Evolutionary conservation across 257 asterid genomes (phyloP).

Genomic region (Solanum neorickii): DNA sequence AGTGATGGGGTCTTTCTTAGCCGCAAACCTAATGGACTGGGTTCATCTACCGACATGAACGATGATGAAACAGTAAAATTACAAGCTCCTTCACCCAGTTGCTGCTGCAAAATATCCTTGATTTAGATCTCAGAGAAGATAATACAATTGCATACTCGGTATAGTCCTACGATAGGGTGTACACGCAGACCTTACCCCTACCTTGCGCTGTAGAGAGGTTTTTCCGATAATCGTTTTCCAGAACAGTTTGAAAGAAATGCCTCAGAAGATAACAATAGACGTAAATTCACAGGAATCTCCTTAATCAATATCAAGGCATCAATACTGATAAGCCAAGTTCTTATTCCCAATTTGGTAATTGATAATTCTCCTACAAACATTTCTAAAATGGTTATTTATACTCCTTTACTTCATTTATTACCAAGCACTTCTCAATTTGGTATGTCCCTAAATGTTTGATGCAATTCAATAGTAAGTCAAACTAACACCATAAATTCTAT

Average conservation of each 20-base stretch:
- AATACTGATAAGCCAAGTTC: neutral
- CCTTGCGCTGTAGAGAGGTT: neutral
- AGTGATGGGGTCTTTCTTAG: conserved; percentile 58
- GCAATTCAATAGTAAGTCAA: neutral
- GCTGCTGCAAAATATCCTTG: conserved; percentile 14
- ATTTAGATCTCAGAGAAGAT: neutral
- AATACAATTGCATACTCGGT: neutral
- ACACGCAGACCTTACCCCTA: neutral
- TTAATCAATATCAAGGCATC: neutral
- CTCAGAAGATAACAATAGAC: neutral
- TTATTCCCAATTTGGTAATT: neutral
- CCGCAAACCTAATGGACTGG: conserved; percentile 52
- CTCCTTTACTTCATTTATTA: neutral
- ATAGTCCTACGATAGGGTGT: neutral
- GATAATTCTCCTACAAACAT: neutral
- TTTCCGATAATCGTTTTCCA: neutral
- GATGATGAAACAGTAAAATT: conserved; percentile 8
- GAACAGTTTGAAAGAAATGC: neutral
- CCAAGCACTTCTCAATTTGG: neutral
- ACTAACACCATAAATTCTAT: neutral
- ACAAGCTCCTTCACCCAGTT: conserved; percentile 12
- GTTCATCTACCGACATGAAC: conserved; percentile 33
- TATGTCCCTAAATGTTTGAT: neutral
- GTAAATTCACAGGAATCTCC: neutral
- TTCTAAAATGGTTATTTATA: neutral